These are phyloP conservation scores for Xylaria sp. DNA, from an alignment of 2,329 filamentous ascomycete genomes.

Conservation along the genomic window DNA sequence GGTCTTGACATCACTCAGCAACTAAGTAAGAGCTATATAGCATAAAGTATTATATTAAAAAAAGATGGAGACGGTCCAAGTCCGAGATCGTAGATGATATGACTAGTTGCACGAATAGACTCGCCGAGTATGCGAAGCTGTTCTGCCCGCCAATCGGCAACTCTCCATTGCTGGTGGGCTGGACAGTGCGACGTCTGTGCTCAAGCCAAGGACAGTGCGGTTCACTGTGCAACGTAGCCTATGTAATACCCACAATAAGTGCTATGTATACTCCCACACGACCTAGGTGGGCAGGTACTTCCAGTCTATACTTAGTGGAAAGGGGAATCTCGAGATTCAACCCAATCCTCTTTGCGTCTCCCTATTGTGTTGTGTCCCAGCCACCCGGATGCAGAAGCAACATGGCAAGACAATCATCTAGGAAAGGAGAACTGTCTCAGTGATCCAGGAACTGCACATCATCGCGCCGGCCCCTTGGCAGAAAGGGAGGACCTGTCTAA, in stretches of 20 bases:
- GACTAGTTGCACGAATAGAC: background rate
- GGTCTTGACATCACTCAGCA: background rate
- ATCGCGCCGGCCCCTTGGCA: constrained; percentile 2
- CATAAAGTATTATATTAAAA: background rate
- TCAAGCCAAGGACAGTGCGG: background rate
- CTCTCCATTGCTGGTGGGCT: background rate
- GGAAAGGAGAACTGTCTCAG: background rate
- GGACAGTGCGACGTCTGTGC: constrained; percentile 1
- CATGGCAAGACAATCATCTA: background rate
- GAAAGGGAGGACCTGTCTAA: no score
- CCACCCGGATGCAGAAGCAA: background rate
- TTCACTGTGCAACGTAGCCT: background rate
- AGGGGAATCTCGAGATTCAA: no score
- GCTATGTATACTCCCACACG: background rate
- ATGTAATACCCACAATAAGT: background rate
- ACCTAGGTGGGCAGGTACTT: no score
- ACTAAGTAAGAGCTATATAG: background rate
- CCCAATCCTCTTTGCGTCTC: no score
- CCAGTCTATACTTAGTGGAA: no score
- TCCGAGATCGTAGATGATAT: background rate
- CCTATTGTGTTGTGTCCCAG: no score
- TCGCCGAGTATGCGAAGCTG: background rate
- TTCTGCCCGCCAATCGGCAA: constrained; percentile 13
- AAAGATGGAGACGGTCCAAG: background rate
- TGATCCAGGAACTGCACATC: constrained; percentile 8